phyloP scores from a whole-genome alignment of 2,329 filamentous ascomycete species.

The Neonectria sp. region DNA sequence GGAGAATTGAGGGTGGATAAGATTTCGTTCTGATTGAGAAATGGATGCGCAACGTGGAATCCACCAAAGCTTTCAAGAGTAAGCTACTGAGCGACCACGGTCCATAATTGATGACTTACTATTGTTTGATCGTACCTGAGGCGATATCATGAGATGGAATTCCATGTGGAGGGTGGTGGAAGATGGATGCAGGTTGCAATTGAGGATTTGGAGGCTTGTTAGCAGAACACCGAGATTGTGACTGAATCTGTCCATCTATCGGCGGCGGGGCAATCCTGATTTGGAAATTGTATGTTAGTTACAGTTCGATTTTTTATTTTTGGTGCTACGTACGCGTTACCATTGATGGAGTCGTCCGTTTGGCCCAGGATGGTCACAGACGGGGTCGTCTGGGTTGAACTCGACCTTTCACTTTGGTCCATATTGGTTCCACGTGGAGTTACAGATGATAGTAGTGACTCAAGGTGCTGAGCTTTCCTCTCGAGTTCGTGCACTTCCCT shows the following conservation, averaged over 20 bases:
- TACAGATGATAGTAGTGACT: background rate
- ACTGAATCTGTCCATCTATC: no score
- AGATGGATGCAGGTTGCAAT: background rate
- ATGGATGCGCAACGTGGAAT: background rate
- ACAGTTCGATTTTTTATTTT: no score
- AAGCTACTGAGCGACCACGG: background rate
- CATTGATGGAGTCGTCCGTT: no score
- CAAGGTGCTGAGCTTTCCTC: background rate
- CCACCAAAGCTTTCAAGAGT: background rate
- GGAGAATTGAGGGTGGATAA: background rate
- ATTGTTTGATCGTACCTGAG: background rate
- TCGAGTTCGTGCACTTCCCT: background rate
- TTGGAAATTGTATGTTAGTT: background rate
- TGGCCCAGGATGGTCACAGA: no score
- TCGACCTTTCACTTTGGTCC: background rate
- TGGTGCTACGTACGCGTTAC: no score
- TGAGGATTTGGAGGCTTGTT: background rate
- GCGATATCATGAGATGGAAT: background rate
- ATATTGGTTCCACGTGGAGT: no score
- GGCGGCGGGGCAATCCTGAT: no score
- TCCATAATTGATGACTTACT: background rate
- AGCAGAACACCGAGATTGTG: no score
- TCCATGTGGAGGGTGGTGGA: background rate
- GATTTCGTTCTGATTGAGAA: background rate
- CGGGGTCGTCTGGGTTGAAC: no score